Evolutionary conservation across 768 basidiomycete species (phyloP), one percentile per base, ranked within the genome.

Genomic region (Tricholoma sp.): DNA sequence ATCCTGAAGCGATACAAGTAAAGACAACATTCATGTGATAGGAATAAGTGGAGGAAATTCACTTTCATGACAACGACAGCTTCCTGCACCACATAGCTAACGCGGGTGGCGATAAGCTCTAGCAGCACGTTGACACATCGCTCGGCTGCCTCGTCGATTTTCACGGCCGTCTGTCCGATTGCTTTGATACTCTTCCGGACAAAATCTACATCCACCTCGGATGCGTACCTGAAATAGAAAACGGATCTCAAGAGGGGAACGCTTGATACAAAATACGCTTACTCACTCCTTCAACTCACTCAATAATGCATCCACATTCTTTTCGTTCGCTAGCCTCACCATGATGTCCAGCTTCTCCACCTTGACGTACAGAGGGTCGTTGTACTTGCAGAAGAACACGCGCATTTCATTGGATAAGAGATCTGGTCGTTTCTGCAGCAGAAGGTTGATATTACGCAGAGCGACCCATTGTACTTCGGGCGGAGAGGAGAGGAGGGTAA

Each of bases 371-470:
- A 96, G 75, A 5, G 96, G 96, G 66, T 99, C 96, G 66, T 98
- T 98, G 74, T 99, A 98, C 72, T 99, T 99, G 85, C 96, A 98
- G 79, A 98, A 99, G 71, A 99, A 99, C 17, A 99, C 97, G 45
- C 95, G 83, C 92, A 99, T 95, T 71, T 99, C 96, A 71, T 91
- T 97, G 6, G 88, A 83, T 8, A 99, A 82, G 57, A 97, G 79
- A 59, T 94, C 94, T 2, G 92, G 74, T 4, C 93, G 86, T 66
- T 96, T 96, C 72, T 99, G 96, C 2, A 99, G 83, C 28, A 99
- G 80, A 29, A 99, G 83, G 65, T 98, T 98, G 76, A 98, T 94
- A 67, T 98, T 98, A 29, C 97, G 85, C 52, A 99, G 76, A 0
- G 94, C 94, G 50, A 98, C 96, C 94, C 96, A 99, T 72, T 99